These are phyloP conservation scores for Cryptococcus wingfieldii DNA, from an alignment of 1,284 basidiomycete genomes.

Conservation along the genomic window DNA sequence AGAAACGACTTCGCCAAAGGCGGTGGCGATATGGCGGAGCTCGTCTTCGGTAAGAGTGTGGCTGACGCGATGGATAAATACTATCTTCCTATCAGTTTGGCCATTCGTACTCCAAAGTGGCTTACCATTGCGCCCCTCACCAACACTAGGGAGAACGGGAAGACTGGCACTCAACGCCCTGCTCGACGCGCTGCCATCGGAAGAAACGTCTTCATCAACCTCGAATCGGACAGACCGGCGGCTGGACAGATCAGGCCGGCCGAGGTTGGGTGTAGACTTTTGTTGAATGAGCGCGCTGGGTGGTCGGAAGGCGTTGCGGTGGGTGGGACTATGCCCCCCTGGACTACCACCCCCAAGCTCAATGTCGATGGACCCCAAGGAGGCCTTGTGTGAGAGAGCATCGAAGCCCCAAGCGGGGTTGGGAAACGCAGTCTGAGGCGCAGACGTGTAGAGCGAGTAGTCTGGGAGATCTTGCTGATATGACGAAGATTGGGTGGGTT, in stretches of 20 bases:
- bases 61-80: slow-evolving; percentile 28
- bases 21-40: slow-evolving; percentile 19
- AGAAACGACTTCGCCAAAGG: slow-evolving; percentile 30
- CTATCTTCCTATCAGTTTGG: slow-evolving; percentile 7
- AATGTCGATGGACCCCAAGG: slow-evolving; percentile 1
- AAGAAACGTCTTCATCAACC: slow-evolving; percentile 3
- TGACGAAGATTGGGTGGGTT: background rate
- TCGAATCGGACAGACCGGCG: slow-evolving; percentile 1
- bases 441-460: background rate
- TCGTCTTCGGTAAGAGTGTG: slow-evolving; percentile 14
- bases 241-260: background rate
- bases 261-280: slow-evolving; percentile 6
- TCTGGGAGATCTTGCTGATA: slow-evolving; percentile 3
- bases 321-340: background rate
- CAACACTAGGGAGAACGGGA: slow-evolving; percentile 9
- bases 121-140: slow-evolving; percentile 33
- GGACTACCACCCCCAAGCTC: slow-evolving; percentile 2
- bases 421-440: background rate
- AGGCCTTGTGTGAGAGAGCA: background rate
- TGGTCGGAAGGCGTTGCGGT: background rate
- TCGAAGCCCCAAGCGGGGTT: background rate
- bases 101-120: background rate
- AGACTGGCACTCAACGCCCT: slow-evolving; percentile 4
- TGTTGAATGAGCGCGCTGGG: slow-evolving; percentile 4
- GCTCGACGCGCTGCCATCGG: background rate